A percentile compares a stretch with the other conserved stretches of the same genome.
phyloP scores from a whole-genome alignment of 495 filamentous ascomycete genomes.

The Penicillium chermesinum region DNA sequence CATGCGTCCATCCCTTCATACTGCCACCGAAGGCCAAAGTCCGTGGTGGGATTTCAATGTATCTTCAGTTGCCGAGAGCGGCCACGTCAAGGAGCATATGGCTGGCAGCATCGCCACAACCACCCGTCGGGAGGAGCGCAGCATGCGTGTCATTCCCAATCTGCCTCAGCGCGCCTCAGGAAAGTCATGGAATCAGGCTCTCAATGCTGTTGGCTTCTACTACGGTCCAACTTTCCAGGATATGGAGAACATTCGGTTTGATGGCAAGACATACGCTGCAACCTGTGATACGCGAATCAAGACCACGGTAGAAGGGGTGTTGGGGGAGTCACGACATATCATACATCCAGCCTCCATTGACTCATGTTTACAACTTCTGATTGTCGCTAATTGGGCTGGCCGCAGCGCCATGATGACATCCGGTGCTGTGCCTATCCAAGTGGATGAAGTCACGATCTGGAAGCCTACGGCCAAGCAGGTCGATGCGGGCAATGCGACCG shows the following conservation, averaged over 20 bases:
- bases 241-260: neutral
- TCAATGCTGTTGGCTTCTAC: neutral
- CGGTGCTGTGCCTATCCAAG: neutral
- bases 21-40: slow-evolving; percentile 24
- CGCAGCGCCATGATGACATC: neutral
- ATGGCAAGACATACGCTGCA: neutral
- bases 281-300: neutral
- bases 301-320: neutral
- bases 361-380: neutral
- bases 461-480: neutral
- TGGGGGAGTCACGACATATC: neutral
- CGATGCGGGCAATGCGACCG: neutral
- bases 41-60: slow-evolving; percentile 46
- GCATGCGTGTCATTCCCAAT: neutral
- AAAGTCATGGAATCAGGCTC: neutral
- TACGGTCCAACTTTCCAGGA: neutral
- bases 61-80: slow-evolving; percentile 27
- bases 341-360: neutral
- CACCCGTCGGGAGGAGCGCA: neutral
- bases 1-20: slow-evolving; percentile 32
- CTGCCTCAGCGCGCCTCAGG: neutral
- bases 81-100: neutral
- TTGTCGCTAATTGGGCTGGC: neutral
- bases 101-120: neutral
- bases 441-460: neutral